Base-by-base conservation (phyloP, 2,329 filamentous ascomycete species). In the Paraphaeosphaeria minitans region DNA sequence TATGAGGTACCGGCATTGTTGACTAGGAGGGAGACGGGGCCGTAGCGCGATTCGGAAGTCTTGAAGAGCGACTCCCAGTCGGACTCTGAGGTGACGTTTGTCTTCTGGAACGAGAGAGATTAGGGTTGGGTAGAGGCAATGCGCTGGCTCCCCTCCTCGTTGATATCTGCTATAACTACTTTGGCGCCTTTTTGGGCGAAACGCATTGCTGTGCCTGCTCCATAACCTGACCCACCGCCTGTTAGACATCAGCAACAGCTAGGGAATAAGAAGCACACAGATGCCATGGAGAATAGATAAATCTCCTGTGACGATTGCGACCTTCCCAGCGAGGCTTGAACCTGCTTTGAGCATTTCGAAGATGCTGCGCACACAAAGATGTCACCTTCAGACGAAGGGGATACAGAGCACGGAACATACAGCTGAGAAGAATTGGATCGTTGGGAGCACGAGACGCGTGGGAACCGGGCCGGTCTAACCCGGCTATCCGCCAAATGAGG, bases 131-230 rank as follows among this genome's bases (percentile, higher is more conserved):
- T 75, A 76, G 27, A 50, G 27, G 33, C 39, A 22, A 45, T 31
- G 10, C 52, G 52, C 27, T 46, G n/a, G 35, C 83, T 82, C 47
- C 68, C 14, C 37, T 41, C 37, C 37, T 41, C 37, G 37, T 41
- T 19, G 37, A 41, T 41, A 19, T 89, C 86, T 0, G 83, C 83
- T 57, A 88, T 81, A 50, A 88, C 66, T 24, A 88, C 84, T 53
- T 79, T 79, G 35, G 81, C 82, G 37, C 85, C 86, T 70, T 88
- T 85, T 70, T 88, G 69, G 10, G 80, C 76, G 68, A 87, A 87
- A 54, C 82, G 83, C 43, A 79, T 74, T 0, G 82, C 82, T 50
- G 87, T 87, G 45, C 81, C 84, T 59, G 81, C 82, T 56, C 86
- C 86, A 58, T 88, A 88, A 1, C 86, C 86, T 2, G 81, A 0